Evolutionary conservation across 2,329 filamentous ascomycete genomes (phyloP).

Genomic region (Lithohypha guttulata): DNA sequence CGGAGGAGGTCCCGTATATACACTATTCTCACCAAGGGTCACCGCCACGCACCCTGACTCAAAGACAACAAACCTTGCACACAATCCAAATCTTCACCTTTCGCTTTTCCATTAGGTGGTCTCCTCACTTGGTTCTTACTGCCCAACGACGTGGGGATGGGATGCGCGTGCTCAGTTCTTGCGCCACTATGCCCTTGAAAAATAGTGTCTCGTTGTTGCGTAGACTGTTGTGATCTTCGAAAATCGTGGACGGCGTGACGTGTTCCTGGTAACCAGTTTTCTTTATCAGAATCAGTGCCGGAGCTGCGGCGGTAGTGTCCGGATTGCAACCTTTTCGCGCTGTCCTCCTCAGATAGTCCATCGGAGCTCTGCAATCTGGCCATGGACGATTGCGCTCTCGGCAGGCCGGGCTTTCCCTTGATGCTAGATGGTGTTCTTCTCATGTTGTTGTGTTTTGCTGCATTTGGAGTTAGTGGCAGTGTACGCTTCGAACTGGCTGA

Average conservation of each 20-base stretch:
- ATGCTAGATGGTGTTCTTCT: slow-evolving; percentile 35
- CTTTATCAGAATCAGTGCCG: slow-evolving; percentile 75
- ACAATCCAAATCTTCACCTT: slow-evolving; percentile 74
- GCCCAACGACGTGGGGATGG: slow-evolving; percentile 17
- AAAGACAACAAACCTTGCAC: slow-evolving; percentile 80
- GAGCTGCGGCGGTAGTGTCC: slow-evolving; percentile 38
- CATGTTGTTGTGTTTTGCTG: slow-evolving; percentile 36
- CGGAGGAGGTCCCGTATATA: too few species aligned
- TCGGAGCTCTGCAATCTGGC: slow-evolving; percentile 47
- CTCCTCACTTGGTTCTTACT: slow-evolving; percentile 15
- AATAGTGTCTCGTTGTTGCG: slow-evolving; percentile 30
- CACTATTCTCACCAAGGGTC: too few species aligned
- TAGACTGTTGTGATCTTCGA: slow-evolving; percentile 36
- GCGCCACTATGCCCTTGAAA: slow-evolving; percentile 36
- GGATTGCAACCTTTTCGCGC: slow-evolving; percentile 23
- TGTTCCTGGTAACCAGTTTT: slow-evolving; percentile 63
- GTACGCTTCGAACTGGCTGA: slow-evolving; percentile 50
- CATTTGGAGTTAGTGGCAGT: slow-evolving; percentile 28
- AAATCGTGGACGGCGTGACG: slow-evolving; percentile 39
- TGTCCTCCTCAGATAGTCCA: slow-evolving; percentile 20
- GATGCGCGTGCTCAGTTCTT: slow-evolving; percentile 7
- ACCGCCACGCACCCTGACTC: slow-evolving; percentile 85
- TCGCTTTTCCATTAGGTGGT: slow-evolving; percentile 43
- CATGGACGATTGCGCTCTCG: slow-evolving; percentile 50
- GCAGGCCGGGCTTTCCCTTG: slow-evolving; percentile 49